Evolutionary conservation across 805 yeast species (phyloP), one percentile per base, ranked within the genome.

Genomic region (Candida wancherniae): DNA sequence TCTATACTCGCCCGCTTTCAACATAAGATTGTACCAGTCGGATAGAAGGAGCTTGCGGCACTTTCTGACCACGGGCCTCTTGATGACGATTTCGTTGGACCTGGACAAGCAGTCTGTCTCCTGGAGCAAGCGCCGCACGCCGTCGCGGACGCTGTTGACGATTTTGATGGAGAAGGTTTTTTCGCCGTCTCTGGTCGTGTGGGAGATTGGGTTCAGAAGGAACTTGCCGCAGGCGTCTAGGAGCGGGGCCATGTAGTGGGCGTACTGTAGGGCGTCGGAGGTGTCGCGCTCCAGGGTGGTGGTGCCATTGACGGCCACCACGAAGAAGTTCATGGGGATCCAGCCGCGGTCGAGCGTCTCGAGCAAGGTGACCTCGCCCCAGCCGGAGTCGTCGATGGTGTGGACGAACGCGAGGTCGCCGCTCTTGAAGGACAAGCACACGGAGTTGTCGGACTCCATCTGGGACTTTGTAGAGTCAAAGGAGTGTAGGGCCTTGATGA

Each of bases 261-360:
- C 27, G 19, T 44, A 44, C 11, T 44, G 39, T 10, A 37, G 19
- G 4, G 37, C 29, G 16, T 22, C 9, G 10, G 28, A 25, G 36
- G 73, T 63, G 29, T 43, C 47, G 6, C 41, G 34, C 13, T 35
- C 33, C 11, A 37, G 38, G 10, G 35, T 32, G 8, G 55, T 51
- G 8, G 53, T 55, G 9, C 47, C 49, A 9, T 37, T 35, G 4
- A 76, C 59, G 1, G 67, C 68, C 29, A 60, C 67, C 4, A 77
- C 59, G 47, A 83, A 84, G 57, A 80, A 84, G 50, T 83, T 84
- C 70, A 84, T 78, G 3, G 94, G 94, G 11, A 83, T 84, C 94
- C 94, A 84, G 11, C 94, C 94, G 40, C 86, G 60, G 45, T 70
- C 69, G 30, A 78, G 61, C 9, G 77, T 64, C 34, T 75, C 77